Percentiles rank a stretch among this genome's conserved stretches.
Conservation (phyloP, 495 filamentous ascomycete species). For the Penicillium paxilli region DNA sequence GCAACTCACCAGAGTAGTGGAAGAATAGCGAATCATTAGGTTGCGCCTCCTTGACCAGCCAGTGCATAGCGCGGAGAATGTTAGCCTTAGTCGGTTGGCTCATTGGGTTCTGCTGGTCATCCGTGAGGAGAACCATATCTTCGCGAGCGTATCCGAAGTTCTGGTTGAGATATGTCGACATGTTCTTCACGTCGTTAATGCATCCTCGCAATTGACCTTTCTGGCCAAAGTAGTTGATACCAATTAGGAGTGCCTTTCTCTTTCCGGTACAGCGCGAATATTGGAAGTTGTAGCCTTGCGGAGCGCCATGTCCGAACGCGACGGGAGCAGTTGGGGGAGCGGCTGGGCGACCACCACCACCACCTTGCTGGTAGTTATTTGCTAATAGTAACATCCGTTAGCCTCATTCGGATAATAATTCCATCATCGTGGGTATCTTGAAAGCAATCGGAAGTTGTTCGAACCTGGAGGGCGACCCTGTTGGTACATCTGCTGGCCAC, state of each 20-base stretch:
- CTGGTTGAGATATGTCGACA: slow-evolving; percentile 89
- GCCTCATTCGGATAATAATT: background rate
- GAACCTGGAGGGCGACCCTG: slow-evolving; percentile 39
- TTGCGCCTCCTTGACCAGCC: slow-evolving; percentile 92
- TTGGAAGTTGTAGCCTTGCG: slow-evolving; percentile 76
- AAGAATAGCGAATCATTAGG: slow-evolving; percentile 98
- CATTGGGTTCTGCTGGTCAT: slow-evolving; percentile 96
- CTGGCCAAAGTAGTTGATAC: slow-evolving; percentile 97
- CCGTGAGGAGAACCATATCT: slow-evolving; percentile 97
- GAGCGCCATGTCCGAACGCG: slow-evolving; percentile 76
- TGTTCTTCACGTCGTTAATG: slow-evolving; percentile 98
- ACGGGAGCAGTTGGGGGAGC: slow-evolving; percentile 45
- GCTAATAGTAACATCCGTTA: slow-evolving; percentile 7
- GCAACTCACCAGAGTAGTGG: slow-evolving; percentile 84
- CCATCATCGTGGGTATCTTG: no score
- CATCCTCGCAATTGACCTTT: slow-evolving; percentile 89
- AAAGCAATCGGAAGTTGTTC: background rate
- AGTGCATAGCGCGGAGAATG: slow-evolving; percentile 96
- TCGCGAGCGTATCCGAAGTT: slow-evolving; percentile 92
- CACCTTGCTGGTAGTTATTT: slow-evolving; percentile 37
- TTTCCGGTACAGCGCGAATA: slow-evolving; percentile 91
- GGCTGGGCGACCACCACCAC: slow-evolving; percentile 28
- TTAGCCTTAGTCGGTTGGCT: slow-evolving; percentile 96
- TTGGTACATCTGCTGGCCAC: slow-evolving; percentile 35
- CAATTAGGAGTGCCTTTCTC: slow-evolving; percentile 90